Base-by-base conservation (phyloP, 257 asterid genomes). In the Scutellaria baicalensis region DNA sequence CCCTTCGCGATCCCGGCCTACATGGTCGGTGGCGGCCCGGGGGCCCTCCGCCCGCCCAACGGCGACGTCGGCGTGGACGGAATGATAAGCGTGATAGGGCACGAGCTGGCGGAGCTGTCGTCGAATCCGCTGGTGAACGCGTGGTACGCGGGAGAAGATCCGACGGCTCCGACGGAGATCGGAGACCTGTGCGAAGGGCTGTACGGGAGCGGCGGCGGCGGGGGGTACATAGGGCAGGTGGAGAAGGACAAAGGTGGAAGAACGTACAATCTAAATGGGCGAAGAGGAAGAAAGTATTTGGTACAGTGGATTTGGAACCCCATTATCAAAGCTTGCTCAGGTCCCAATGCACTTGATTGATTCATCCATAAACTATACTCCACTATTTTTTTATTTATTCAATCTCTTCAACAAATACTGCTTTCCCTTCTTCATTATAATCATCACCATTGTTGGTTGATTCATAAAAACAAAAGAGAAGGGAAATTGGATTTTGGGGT, bases 91-190 rank as follows among this genome's bases (percentile, higher is more conserved):
- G 98, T 90, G 12, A 85, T 93, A 0, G 98, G 78, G 23, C 98
- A 93, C 78, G 98, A 92, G 81, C 82, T 92, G 72, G 98, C 98
- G 33, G 98, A 93, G 84, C 71, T 90, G 56, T 79, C 98, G 5
- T 90, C 97, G 50, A 93, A 93, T 12, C 98, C 98, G n/a, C 77
- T 93, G 59, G 83, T 93, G 39, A 93, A 93, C 70, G 98, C 98
- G n/a, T 93, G 97, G 97, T 93, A 93, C 65, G 97, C 98, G 1
- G 98, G 98, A 0, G 96, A 93, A 77, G 97, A 92, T 45, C 97
- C 98, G 6, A 89, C 88, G 72, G 90, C 96, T 33, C 97, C 97
- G 36, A 90, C 97, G 42, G 97, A 92, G 82, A 92, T 92, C 0
- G 98, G 96, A 0, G 98, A 90, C 60, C 77, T 93, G 69, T 93